A percentile compares a stretch with the other conserved stretches of the same genome.
These are phyloP conservation scores for Knufia petricola DNA, from an alignment of 2,329 filamentous ascomycete species.

Conservation along the genomic window DNA sequence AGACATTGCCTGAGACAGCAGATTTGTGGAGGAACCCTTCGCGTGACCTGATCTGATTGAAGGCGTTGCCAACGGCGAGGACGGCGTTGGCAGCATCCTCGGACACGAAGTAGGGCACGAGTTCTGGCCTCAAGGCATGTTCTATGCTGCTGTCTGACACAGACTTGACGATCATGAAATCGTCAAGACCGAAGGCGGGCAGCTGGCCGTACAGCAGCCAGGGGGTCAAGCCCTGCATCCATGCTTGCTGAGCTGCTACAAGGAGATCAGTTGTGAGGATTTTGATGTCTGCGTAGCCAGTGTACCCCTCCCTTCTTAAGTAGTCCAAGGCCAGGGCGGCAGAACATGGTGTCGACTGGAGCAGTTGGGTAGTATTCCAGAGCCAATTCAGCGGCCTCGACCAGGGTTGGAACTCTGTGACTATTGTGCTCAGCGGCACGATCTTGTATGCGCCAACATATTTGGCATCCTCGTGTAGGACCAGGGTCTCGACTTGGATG, in stretches of 20 bases:
- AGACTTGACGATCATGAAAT: conserved; percentile 67
- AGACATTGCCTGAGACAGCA: conserved; percentile 24
- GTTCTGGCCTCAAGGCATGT: conserved; percentile 44
- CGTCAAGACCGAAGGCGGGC: conserved; percentile 64
- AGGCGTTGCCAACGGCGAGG: conserved; percentile 78
- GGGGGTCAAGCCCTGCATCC: conserved; percentile 80
- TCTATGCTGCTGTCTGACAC: conserved; percentile 28
- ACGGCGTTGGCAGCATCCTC: conserved; percentile 67
- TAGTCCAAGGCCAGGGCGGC: conserved; percentile 69
- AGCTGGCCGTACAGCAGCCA: conserved; percentile 86
- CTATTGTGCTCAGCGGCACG: conserved; percentile 76
- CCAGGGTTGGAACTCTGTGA: conserved; percentile 82
- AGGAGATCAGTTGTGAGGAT: conserved; percentile 63
- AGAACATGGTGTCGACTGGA: conserved; percentile 50
- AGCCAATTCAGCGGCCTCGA: conserved; percentile 77
- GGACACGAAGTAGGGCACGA: conserved; percentile 74
- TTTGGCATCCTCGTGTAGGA: conserved; percentile 65
- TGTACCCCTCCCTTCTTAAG: conserved; percentile 66
- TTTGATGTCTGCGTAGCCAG: conserved; percentile 80
- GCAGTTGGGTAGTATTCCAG: conserved; percentile 61
- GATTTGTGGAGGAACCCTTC: neutral
- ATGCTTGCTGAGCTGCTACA: conserved; percentile 73
- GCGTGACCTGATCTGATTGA: conserved; percentile 64
- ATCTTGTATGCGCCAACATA: conserved; percentile 88
- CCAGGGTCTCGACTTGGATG: conserved; percentile 68